Base-by-base conservation (phyloP, 1,284 basidiomycete genomes). In the Xerocomus nothofagi region DNA sequence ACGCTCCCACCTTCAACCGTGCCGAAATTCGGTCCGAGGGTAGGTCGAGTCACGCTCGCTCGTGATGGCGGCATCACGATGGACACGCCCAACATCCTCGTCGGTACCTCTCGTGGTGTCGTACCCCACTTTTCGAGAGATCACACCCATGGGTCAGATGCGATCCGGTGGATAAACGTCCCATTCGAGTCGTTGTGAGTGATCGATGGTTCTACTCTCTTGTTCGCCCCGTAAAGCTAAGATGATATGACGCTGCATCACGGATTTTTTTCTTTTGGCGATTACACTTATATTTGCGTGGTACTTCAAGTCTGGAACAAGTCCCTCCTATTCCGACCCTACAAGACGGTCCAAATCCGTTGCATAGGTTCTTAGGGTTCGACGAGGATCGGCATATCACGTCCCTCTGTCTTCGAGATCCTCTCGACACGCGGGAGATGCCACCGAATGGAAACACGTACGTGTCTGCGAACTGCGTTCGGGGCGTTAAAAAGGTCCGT, bases 121-220 rank as follows among this genome's bases (percentile, higher is more conserved):
- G 73, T 91, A 0, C 83, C 84, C 3, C 90, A 92, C 68, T 71
- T 91, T 6, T 84, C 86, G 8, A 71, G 77, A 32, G 88, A 90
- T 58, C 80, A 88, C 54, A 69, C 76, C 9, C 60, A 61, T 15
- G 51, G 61, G 20, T 79, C 80, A 2, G 62, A 70, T 7, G 74
- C 79, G 1, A 76, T 87, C 27, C 73, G 66, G 51, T 87, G 84
- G 79, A 68, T 88, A 0, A 76, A 87, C 55, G 67, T 89, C 0
- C 80, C 88, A 0, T 89, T 90, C 59, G 90, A 92, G 68, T 79
- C 83, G 23, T 91, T 91, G 90, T 91, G 65, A 78, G 88, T 76
- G 8, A n/a, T 17, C n/a, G 14, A 7, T 3, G 6, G 18, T n/a
- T 24, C 18, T 32, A 14, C 3, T 15, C 7, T 23, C 12, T 7